Evolutionary conservation across 805 yeast species (phyloP), one percentile per base, ranked within the genome.

Genomic region (Metschnikowia orientalis): DNA sequence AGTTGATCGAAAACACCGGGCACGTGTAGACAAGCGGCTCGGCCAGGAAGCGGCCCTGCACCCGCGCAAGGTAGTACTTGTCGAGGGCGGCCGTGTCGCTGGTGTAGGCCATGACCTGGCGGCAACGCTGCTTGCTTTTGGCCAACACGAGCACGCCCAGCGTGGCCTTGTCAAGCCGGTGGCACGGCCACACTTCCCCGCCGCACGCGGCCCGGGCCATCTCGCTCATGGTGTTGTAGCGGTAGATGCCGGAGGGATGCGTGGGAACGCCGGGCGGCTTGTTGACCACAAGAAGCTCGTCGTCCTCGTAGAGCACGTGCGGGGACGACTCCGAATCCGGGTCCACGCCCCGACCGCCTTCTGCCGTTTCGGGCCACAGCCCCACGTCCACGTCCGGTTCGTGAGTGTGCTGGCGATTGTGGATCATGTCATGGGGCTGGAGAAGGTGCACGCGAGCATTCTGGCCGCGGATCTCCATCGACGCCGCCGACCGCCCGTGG

Each of bases 191-290:
- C 3, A 71, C 57, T 11, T 13, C 37, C 2, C 53, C 14, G 1
- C 31, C 25, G 12, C 55, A 37, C 7, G 64, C 67, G 21, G 48
- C 41, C 30, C 62, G 55, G 20, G 72, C 26, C 3, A 71, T 60
- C 45, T 69, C 74, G 7, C 63, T 56, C 13, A 74, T 40, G 1
- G 71, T 54, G 48, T 74, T 74, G 42, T 59, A 57, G 20, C 50
- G 39, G 42, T 65, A 71, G 23, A 56, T 63, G 6, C 71, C 67
- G 0, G 71, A 59, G 1, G 80, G 77, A 42, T 74, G 80, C 1
- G 75, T 71, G 1, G 79, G 77, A 2, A 73, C 53, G 0, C 79
- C 80, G 1, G 65, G 54, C 0, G 79, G 79, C 39, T 74, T 74
- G 42, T 69, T 56, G 2, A 73, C 63, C 16, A 74, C 76, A 10